Evolutionary conservation across 202 grass and related monocot species (phyloP).

Genomic region (Hordeum pubiflorum): DNA sequence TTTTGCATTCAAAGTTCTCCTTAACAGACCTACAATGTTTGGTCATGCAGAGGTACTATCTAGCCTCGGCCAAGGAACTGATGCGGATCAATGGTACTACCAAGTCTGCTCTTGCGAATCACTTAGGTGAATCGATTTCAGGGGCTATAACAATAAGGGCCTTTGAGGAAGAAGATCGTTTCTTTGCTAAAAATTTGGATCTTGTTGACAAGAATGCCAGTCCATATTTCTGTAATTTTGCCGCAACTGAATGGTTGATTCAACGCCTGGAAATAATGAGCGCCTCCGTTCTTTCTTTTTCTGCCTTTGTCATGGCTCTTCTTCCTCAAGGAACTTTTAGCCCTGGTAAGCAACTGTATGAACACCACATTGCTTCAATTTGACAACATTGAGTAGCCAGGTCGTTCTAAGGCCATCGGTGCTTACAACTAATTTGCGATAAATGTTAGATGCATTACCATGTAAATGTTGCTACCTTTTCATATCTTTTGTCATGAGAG

Average conservation of each 20-base stretch:
- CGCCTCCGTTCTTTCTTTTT: conserved; percentile 66
- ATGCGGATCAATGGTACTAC: conserved; percentile 97
- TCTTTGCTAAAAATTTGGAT: conserved; percentile 65
- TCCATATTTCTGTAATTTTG: conserved; percentile 84
- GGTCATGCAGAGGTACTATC: conserved; percentile 67
- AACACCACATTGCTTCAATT: no score
- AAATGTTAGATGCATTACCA: background rate
- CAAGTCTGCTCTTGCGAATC: conserved; percentile 79
- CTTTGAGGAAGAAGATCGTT: conserved; percentile 74
- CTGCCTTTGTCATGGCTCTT: conserved; percentile 68
- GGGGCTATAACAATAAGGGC: conserved; percentile 83
- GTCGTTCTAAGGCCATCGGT: no score
- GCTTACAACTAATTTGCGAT: background rate
- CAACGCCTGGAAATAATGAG: conserved; percentile 74
- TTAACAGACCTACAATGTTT: conserved; percentile 7
- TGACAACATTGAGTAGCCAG: no score
- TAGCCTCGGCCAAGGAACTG: conserved; percentile 83
- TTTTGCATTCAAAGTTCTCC: background rate
- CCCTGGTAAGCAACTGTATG: conserved; percentile 39
- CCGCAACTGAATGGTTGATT: conserved; percentile 85
- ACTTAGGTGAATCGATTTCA: conserved; percentile 77
- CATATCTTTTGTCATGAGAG: no score
- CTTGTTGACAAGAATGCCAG: conserved; percentile 83
- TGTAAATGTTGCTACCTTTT: background rate
- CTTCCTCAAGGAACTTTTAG: conserved; percentile 75